Conservation (phyloP, 1,139 yeast species). For the Blastobotrys capitulatus region DNA sequence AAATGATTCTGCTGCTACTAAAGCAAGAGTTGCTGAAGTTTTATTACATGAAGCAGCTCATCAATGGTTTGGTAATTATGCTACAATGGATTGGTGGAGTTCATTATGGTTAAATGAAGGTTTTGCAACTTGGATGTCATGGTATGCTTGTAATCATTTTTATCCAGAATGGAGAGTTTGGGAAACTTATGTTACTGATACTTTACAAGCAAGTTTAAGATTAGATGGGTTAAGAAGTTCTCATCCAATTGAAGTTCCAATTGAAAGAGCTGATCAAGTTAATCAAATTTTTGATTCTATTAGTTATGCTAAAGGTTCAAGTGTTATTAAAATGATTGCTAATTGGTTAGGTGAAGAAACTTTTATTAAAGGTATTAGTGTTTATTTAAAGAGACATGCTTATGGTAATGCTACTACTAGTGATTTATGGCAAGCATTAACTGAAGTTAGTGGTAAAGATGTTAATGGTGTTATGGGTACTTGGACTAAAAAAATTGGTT, state of each 20-base stretch:
- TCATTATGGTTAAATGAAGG: slow-evolving; percentile 82
- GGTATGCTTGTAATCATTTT: slow-evolving; percentile 58
- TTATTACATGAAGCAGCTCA: slow-evolving; percentile 79
- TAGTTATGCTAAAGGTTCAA: slow-evolving; percentile 73
- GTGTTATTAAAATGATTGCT: slow-evolving; percentile 65
- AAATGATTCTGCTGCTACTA: slow-evolving; percentile 43
- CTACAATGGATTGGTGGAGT: slow-evolving; percentile 86
- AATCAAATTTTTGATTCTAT: slow-evolving; percentile 76
- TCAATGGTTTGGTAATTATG: slow-evolving; percentile 81
- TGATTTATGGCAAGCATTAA: slow-evolving; percentile 55
- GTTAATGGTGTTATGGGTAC: slow-evolving; percentile 48
- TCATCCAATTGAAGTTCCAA: slow-evolving; percentile 77
- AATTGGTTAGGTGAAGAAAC: slow-evolving; percentile 60
- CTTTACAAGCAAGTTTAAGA: slow-evolving; percentile 57
- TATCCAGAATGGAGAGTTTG: slow-evolving; percentile 72
- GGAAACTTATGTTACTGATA: slow-evolving; percentile 55
- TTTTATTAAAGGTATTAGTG: slow-evolving; percentile 65
- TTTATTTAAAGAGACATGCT: slow-evolving; percentile 52
- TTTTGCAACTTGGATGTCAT: slow-evolving; percentile 78
- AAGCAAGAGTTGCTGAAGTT: slow-evolving; percentile 70
- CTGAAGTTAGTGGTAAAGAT: slow-evolving; percentile 51
- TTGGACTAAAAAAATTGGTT: slow-evolving; percentile 65
- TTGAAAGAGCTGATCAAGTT: slow-evolving; percentile 64
- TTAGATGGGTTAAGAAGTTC: slow-evolving; percentile 68
- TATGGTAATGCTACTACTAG: slow-evolving; percentile 57